phyloP scores from a whole-genome alignment of 2,329 filamentous ascomycete species.

The Didymella arachidicola region DNA sequence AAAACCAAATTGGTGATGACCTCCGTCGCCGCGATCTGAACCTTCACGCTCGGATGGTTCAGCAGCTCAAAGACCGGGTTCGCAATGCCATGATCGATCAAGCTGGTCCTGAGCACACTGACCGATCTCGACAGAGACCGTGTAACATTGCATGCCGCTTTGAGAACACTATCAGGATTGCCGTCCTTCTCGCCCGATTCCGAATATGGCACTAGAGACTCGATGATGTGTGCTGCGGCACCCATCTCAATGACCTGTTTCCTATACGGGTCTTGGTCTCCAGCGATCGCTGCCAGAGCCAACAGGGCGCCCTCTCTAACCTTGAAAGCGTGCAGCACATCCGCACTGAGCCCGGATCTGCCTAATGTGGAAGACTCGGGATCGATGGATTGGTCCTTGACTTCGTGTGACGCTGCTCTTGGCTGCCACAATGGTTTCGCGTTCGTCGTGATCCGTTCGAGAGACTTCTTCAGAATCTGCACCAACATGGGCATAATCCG shows the following conservation, averaged over 20 bases:
- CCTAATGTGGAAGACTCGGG: conserved; percentile 46
- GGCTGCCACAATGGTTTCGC: conserved; percentile 64
- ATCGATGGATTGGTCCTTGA: conserved; percentile 40
- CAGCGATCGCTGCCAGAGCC: conserved; percentile 81
- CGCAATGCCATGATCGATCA: conserved; percentile 86
- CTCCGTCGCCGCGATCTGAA: conserved; percentile 85
- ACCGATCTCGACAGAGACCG: conserved; percentile 86
- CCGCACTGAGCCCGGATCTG: conserved; percentile 51
- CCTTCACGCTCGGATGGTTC: conserved; percentile 75
- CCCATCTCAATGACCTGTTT: conserved; percentile 84
- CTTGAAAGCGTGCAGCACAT: conserved; percentile 73
- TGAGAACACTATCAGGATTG: conserved; percentile 79
- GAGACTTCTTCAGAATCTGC: conserved; percentile 70
- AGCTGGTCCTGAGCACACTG: conserved; percentile 79
- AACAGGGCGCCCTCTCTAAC: conserved; percentile 78
- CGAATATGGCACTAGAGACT: conserved; percentile 74
- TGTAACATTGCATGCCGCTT: conserved; percentile 84
- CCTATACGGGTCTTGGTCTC: conserved; percentile 82
- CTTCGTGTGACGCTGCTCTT: conserved; percentile 35
- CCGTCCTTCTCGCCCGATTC: conserved; percentile 65
- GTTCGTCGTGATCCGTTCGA: conserved; percentile 64
- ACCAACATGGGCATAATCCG: conserved; percentile 68
- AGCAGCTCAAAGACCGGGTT: conserved; percentile 79
- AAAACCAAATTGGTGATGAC: conserved; percentile 85
- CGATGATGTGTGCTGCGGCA: conserved; percentile 81